Evolutionary conservation across 495 filamentous ascomycete genomes (phyloP).

Genomic region (Aspergillus sparsus): DNA sequence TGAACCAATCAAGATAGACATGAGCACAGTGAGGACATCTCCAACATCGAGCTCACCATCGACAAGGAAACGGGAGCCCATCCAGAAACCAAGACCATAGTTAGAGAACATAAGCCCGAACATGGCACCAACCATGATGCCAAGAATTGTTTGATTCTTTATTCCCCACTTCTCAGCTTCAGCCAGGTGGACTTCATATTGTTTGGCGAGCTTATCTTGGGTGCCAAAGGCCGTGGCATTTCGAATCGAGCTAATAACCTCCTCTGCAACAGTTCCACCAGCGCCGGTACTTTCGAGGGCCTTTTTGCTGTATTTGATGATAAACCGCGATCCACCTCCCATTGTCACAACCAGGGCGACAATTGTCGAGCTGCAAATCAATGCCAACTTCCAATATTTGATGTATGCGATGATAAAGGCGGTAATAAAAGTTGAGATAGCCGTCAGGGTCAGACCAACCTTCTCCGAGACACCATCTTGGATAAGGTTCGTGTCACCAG

Average conservation of each 20-base stretch:
- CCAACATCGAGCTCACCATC: constrained; percentile 58
- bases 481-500: constrained; percentile 83
- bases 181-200: constrained; percentile 75
- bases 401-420: constrained; percentile 89
- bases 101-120: constrained; percentile 83
- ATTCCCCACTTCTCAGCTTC: constrained; percentile 75
- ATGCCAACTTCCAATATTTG: constrained; percentile 80
- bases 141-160: constrained; percentile 69
- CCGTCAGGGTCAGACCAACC: constrained; percentile 71
- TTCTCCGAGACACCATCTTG: constrained; percentile 91
- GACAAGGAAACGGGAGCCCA: constrained; percentile 79
- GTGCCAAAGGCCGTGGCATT: constrained; percentile 94
- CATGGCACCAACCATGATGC: constrained; percentile 77
- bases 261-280: constrained; percentile 88
- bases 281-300: constrained; percentile 76
- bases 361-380: constrained; percentile 78
- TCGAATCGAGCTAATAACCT: constrained; percentile 90
- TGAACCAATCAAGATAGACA: constrained; percentile 88
- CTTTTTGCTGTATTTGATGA: constrained; percentile 75
- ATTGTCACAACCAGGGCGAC: constrained; percentile 72
- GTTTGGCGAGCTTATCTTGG: constrained; percentile 79
- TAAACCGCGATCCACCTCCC: constrained; percentile 69
- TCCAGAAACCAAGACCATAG: constrained; percentile 94
- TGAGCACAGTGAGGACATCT: constrained; percentile 71
- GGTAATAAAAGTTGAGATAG: constrained; percentile 75